Evolutionary conservation across 176 grass and related monocot genomes (phyloP).

Genomic region (Rhynchospora breviuscula): DNA sequence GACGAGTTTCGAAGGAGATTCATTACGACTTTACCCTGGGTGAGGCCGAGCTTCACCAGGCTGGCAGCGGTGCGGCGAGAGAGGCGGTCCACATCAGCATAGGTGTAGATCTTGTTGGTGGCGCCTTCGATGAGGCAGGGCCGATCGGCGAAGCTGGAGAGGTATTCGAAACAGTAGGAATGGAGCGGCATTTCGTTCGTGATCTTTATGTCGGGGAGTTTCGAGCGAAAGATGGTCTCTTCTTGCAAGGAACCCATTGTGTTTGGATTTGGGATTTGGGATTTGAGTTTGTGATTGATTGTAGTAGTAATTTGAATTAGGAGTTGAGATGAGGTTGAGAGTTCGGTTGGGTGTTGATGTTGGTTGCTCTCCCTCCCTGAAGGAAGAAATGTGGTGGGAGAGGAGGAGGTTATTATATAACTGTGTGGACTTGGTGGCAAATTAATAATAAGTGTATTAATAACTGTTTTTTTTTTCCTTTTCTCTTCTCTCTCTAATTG

Average conservation of each 20-base stretch:
- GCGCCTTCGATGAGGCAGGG: conserved; percentile 64
- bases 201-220: conserved; percentile 76
- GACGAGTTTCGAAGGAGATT: conserved; percentile 72
- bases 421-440: conserved; percentile 20
- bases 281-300: not conserved
- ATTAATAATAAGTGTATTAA: conserved; percentile 3
- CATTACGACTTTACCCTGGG: conserved; percentile 65
- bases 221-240: conserved; percentile 57
- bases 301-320: conserved; percentile 6
- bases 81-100: conserved; percentile 36
- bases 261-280: not conserved
- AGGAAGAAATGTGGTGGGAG: conserved; percentile 8
- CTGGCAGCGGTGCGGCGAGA: conserved; percentile 34
- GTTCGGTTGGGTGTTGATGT: not conserved
- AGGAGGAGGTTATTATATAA: conserved; percentile 3
- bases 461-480: too few relatives aligned
- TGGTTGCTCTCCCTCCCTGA: conserved; percentile 10
- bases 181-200: conserved; percentile 41
- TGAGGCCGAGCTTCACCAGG: conserved; percentile 41
- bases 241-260: conserved; percentile 9
- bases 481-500: not conserved
- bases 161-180: conserved; percentile 62
- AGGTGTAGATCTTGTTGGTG: conserved; percentile 43
- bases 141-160: conserved; percentile 16
- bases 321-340: conserved; percentile 9